Evolutionary conservation across 345 rosid genomes (phyloP), one percentile per base, ranked within the genome.

Genomic region (Lumnitzera racemosa): DNA sequence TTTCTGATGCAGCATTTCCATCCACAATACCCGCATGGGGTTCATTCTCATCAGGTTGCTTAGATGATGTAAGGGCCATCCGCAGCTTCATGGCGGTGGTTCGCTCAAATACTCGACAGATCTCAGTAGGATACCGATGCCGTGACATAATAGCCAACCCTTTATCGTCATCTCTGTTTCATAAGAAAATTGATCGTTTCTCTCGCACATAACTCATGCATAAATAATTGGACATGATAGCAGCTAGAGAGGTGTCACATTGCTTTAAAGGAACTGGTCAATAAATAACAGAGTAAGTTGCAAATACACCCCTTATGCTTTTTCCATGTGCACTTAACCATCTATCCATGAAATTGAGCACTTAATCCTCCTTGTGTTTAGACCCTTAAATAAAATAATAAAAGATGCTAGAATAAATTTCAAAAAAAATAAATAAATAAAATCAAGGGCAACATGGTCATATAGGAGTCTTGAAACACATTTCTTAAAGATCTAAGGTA

Each of bases 91-190:
- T 75, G 59, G 76, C 55, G 1, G 95, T 81, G 49, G 92, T 90
- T 57, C 81, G 83, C 82, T 86, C 85, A 72, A 90, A 90, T 63
- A 75, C 74, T 65, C 95, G 81, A 69, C 90, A 94, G 51, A 84
- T 77, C 75, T 94, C 97, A 50, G 82, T 80, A 2, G 99, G 99
- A 63, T 94, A 94, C 56, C 78, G 96, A 72, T 94, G 99, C 14
- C 99, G 85, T 64, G 97, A 94, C 99, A 94, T 94, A 56, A 94
- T 94, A 17, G 99, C 95, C 61, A 90, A 61, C 52, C 99, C 99
- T 76, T 94, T 90, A 74, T 90, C 91, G 63, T 94, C 99, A 81
- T 94, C 99, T 76, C 99, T 94, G 80, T 43, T 67, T 67, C 43
- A 13, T 23, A 16, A 16, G 24, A 69, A 31, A 48, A 14, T 14